phyloP scores from a whole-genome alignment of 108 stramenopile genomes.

The Thalassiosira profunda region DNA sequence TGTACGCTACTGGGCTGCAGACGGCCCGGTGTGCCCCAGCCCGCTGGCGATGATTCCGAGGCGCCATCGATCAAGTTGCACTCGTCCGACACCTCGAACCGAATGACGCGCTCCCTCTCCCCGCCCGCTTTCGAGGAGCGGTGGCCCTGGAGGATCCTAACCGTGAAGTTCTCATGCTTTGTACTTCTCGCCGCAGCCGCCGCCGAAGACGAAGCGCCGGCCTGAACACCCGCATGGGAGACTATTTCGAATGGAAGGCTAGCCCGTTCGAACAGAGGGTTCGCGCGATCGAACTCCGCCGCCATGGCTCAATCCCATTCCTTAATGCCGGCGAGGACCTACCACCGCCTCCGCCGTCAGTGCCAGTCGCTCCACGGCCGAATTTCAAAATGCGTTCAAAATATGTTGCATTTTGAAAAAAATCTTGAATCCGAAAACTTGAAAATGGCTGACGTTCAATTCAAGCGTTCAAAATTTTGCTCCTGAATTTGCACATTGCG shows the following conservation, averaged over 20 bases:
- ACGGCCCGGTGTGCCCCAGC: not conserved
- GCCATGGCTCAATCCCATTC: not conserved
- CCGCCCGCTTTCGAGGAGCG: constrained; percentile 23
- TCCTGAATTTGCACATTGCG: too few relatives aligned
- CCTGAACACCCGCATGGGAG: too few relatives aligned
- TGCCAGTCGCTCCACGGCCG: too few relatives aligned
- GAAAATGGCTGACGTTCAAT: too few relatives aligned
- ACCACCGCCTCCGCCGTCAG: too few relatives aligned
- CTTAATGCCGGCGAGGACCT: too few relatives aligned
- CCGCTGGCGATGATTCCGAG: not conserved
- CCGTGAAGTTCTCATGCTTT: constrained; percentile 21
- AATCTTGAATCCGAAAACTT: too few relatives aligned
- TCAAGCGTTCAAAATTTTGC: too few relatives aligned
- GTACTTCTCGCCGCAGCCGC: constrained; percentile 2
- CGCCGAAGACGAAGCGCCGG: not conserved
- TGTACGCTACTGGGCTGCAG: not conserved
- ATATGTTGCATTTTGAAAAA: too few relatives aligned
- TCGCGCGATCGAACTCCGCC: not conserved
- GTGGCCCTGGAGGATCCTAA: constrained; percentile 46
- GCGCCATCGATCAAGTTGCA: constrained; percentile 21
- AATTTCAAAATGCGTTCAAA: too few relatives aligned
- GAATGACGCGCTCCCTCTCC: constrained; percentile 47
- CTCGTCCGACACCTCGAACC: constrained; percentile 60
- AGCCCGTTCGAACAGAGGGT: not conserved
- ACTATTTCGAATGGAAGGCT: constrained; percentile 7